Conservation (phyloP, 208 protist genomes). For the Wallacemonas sp. region DNA sequence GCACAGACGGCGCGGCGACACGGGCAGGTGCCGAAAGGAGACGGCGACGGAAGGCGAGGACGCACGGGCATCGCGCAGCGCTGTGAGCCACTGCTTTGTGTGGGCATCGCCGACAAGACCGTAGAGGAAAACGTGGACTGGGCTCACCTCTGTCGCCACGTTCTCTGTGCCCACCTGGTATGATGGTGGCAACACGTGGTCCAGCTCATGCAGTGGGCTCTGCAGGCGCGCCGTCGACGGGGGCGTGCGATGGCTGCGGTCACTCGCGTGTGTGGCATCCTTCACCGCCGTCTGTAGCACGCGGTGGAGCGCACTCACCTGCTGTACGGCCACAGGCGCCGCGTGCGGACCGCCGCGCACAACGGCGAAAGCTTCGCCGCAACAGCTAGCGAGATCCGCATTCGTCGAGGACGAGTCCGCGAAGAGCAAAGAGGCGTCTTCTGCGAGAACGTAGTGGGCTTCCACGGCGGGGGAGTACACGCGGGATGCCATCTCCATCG, state of each 20-base stretch:
- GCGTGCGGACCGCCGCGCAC: neutral
- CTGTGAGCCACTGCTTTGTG: conserved; percentile 16
- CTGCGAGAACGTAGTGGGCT: conserved; percentile 55
- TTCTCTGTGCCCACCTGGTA: no score
- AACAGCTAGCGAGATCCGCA: neutral
- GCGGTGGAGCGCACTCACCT: neutral
- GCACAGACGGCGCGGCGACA: conserved; percentile 23
- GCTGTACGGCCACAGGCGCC: neutral
- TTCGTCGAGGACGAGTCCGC: neutral
- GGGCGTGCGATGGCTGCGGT: no score
- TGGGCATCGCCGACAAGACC: conserved; percentile 47
- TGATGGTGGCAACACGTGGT: conserved; percentile 31
- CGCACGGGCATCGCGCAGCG: neutral
- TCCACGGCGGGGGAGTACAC: conserved; percentile 61
- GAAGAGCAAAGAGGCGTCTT: conserved; percentile 15
- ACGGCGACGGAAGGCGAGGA: conserved; percentile 11
- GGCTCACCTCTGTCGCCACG: neutral
- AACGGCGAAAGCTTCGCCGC: conserved; percentile 20
- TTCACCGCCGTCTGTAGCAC: neutral
- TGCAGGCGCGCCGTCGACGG: neutral
- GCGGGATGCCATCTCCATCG: conserved; percentile 45
- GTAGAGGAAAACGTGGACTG: conserved; percentile 46
- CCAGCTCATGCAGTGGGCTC: conserved; percentile 19
- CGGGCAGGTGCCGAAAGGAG: conserved; percentile 64
- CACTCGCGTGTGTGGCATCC: neutral